These are phyloP conservation scores for Podaxis mareebaensis DNA, from an alignment of 768 basidiomycete genomes.

Conservation along the genomic window DNA sequence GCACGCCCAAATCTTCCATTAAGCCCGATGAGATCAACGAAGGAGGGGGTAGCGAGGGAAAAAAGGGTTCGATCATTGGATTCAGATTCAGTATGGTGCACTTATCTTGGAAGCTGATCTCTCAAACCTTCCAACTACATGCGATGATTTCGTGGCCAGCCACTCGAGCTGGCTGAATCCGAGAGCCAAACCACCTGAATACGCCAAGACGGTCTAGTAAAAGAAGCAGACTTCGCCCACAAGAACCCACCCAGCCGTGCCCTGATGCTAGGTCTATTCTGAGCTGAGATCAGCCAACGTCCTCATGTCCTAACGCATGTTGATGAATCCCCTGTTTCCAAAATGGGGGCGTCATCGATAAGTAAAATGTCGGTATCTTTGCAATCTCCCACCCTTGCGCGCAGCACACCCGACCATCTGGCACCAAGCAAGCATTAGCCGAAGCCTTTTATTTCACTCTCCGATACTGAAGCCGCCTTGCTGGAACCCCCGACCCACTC, in stretches of 20 bases:
- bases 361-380: constrained; percentile 4
- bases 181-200: constrained; percentile 4
- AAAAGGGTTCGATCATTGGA: constrained; percentile 17
- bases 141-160: background rate
- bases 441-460: background rate
- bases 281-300: constrained; percentile 12
- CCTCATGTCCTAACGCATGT: constrained; percentile 45
- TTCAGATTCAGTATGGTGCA: constrained; percentile 15
- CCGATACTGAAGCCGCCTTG: background rate
- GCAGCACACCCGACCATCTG: background rate
- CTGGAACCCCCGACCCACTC: background rate
- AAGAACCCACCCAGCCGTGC: constrained; percentile 5
- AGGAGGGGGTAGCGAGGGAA: background rate
- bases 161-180: background rate
- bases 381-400: constrained; percentile 3
- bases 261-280: background rate
- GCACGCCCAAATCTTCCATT: constrained; percentile 34
- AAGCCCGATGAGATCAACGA: constrained; percentile 31
- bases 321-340: constrained; percentile 28
- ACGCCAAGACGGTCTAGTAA: background rate
- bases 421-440: background rate
- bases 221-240: constrained; percentile 2
- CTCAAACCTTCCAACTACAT: background rate
- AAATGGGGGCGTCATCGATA: constrained; percentile 22
- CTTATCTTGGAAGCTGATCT: constrained; percentile 13